These are phyloP conservation scores for Plenodomus biglobosus DNA, from an alignment of 2,329 filamentous ascomycete species.

Conservation along the genomic window DNA sequence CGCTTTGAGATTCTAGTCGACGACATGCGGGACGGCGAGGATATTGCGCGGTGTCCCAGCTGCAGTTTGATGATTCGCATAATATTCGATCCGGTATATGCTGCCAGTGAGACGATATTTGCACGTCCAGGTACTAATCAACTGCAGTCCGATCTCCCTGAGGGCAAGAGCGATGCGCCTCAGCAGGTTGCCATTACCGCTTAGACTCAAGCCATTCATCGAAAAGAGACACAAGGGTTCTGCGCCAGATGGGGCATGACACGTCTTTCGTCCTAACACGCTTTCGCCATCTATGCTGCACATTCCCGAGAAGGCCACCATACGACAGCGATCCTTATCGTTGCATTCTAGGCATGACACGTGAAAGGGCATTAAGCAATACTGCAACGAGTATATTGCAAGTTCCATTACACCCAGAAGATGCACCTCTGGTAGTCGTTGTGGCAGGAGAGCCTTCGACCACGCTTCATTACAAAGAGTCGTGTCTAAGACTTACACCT, in stretches of 20 bases:
- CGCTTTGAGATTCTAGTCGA: constrained; percentile 86
- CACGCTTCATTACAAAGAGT: not conserved
- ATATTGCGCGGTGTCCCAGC: constrained; percentile 96
- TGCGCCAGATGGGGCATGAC: not conserved
- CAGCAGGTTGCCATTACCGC: constrained; percentile 30
- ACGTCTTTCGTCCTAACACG: too few species aligned
- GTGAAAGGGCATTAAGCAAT: too few species aligned
- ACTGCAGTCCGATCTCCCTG: constrained; percentile 36
- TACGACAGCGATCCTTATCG: too few species aligned
- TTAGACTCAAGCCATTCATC: constrained; percentile 7
- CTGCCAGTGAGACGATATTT: not conserved
- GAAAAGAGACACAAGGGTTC: not conserved
- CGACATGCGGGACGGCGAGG: constrained; percentile 83
- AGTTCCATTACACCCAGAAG: not conserved
- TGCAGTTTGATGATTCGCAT: constrained; percentile 96
- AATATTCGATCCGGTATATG: constrained; percentile 79
- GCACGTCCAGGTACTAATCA: constrained; percentile 1
- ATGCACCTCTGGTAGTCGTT: too few species aligned
- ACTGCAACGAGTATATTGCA: not conserved
- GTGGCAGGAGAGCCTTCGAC: too few species aligned
- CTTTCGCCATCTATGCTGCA: too few species aligned
- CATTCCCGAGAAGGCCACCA: too few species aligned
- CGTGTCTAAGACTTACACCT: not conserved
- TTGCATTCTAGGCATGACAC: too few species aligned
- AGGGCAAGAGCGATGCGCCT: constrained; percentile 27